Percentiles rank a stretch among this genome's conserved stretches.
phyloP scores from a whole-genome alignment of 345 rosid genomes.

The Dovyalis caffra region DNA sequence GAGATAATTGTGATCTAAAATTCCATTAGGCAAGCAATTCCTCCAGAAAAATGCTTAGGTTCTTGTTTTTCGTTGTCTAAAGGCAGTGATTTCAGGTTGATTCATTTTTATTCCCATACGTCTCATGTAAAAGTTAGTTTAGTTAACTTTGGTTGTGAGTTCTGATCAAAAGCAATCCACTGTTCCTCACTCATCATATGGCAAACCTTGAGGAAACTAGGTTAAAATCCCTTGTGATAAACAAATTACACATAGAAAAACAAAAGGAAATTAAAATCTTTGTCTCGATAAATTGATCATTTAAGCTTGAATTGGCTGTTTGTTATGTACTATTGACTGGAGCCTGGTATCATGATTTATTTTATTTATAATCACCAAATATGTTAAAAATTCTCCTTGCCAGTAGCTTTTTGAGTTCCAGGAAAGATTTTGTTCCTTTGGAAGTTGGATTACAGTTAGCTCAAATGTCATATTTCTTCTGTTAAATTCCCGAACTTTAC shows the following conservation, averaged over 20 bases:
- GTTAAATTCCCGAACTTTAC: not conserved
- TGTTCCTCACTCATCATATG: not conserved
- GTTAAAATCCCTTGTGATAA: not conserved
- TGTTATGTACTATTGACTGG: not conserved
- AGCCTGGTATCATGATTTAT: not conserved
- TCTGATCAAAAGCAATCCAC: not conserved
- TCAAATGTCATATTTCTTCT: not conserved
- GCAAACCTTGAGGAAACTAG: not conserved
- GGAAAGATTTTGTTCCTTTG: not conserved
- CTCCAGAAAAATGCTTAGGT: not conserved
- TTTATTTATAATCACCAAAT: not conserved
- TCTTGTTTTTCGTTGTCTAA: not conserved
- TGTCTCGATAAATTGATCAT: not conserved
- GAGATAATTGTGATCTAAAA: too few species aligned
- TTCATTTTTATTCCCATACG: not conserved
- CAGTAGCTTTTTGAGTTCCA: not conserved
- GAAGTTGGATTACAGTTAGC: not conserved
- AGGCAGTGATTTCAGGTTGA: too few species aligned
- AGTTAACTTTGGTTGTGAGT: not conserved
- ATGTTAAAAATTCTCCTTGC: not conserved
- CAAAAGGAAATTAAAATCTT: not conserved
- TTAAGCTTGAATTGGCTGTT: not conserved
- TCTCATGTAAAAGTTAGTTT: not conserved
- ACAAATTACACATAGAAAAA: not conserved
- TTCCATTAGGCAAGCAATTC: not conserved